phyloP scores from a whole-genome alignment of 2,329 filamentous ascomycete genomes.

The Pseudocercospora macadamiae region DNA sequence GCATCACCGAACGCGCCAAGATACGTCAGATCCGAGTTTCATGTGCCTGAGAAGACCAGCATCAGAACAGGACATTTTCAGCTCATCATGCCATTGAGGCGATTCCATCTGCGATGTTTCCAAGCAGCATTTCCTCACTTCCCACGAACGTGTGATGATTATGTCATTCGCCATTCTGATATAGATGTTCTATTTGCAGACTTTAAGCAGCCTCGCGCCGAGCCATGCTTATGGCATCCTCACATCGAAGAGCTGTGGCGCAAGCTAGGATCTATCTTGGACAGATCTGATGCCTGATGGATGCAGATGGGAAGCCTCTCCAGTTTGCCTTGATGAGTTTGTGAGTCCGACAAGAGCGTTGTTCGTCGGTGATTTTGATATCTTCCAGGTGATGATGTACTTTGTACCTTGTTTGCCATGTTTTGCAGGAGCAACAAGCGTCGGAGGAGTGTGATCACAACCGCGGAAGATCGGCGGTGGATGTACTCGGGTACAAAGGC shows the following conservation, averaged over 20 bases:
- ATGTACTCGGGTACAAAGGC: too few species aligned
- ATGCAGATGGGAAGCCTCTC: too few species aligned
- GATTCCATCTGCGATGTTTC: neutral
- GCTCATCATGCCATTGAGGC: conserved; percentile 2
- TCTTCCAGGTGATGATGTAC: too few species aligned
- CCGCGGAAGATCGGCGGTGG: neutral
- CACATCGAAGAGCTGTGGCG: neutral
- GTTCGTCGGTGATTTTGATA: too few species aligned
- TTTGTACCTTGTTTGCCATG: too few species aligned
- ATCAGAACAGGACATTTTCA: neutral
- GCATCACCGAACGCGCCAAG: neutral
- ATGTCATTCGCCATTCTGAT: conserved; percentile 6
- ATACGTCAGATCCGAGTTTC: neutral
- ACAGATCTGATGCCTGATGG: neutral
- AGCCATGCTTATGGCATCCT: neutral
- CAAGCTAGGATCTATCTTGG: conserved; percentile 1
- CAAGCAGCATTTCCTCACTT: too few species aligned
- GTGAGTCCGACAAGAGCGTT: too few species aligned
- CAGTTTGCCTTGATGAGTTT: too few species aligned
- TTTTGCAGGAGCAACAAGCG: neutral
- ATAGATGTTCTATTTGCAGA: neutral
- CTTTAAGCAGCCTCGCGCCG: neutral
- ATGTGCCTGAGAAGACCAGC: neutral
- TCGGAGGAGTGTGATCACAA: neutral
- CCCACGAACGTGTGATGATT: too few species aligned